Evolutionary conservation across 2,329 filamentous ascomycete species (phyloP).

Genomic region (Cladosporium sp.): DNA sequence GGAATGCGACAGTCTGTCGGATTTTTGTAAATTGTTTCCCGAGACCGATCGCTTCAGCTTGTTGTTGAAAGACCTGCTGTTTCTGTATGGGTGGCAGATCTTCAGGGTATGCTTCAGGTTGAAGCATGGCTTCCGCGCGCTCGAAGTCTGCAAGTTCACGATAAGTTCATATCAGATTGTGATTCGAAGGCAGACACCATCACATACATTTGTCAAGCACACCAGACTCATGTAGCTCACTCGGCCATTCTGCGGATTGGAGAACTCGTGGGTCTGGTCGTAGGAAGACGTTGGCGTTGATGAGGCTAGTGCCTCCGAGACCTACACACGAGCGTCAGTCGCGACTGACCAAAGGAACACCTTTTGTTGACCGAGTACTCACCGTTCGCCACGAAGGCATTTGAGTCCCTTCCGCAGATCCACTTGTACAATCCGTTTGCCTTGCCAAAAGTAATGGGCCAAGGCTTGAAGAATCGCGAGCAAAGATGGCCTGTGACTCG

Average conservation of each 20-base stretch:
- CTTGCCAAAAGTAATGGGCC: conserved; percentile 49
- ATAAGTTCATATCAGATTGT: neutral
- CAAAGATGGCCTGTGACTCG: conserved; percentile 57
- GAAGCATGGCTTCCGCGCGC: conserved; percentile 56
- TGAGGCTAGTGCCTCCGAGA: conserved; percentile 64
- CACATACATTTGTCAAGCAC: neutral
- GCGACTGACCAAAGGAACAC: too few relatives aligned
- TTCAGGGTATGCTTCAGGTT: conserved; percentile 60
- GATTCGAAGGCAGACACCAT: neutral
- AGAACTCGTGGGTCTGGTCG: conserved; percentile 59
- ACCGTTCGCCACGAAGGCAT: conserved; percentile 62
- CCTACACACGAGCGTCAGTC: conserved; percentile 39
- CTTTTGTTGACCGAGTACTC: conserved; percentile 21
- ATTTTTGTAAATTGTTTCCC: neutral
- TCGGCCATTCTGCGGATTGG: conserved; percentile 40
- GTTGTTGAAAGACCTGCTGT: conserved; percentile 56
- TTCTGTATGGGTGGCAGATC: conserved; percentile 61
- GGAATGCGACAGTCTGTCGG: conserved; percentile 59
- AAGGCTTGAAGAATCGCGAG: conserved; percentile 44
- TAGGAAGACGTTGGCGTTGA: conserved; percentile 69
- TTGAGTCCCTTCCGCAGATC: conserved; percentile 63
- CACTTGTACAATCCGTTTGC: conserved; percentile 65
- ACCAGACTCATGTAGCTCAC: neutral
- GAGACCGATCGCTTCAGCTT: conserved; percentile 50
- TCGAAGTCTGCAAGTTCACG: conserved; percentile 53